Evolutionary conservation across 306 rosid genomes (phyloP), one percentile per base, ranked within the genome.

Genomic region (Vicia faba): DNA sequence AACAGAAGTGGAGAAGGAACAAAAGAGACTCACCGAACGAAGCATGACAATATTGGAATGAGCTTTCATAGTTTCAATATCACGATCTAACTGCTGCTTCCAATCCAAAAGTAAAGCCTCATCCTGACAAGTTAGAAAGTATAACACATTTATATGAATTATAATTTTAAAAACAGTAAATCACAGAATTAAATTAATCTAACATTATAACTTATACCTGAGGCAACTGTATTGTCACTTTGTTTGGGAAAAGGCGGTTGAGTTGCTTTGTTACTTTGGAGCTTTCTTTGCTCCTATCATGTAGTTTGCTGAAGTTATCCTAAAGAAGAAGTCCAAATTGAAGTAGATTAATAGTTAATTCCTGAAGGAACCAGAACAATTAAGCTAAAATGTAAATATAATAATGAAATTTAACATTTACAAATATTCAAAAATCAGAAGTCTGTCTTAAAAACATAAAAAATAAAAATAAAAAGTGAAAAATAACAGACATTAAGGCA

Each of bases 21-120:
- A 28, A 71, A 70, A 44, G 54, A 45, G 18, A 82, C 98, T 86
- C 84, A 93, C 98, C 7, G 77, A 5, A n/a, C 84, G 83, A 64
- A 93, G 83, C 86, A 81, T 82, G 69, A 72, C 81, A 63, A 90
- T 63, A 75, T 93, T 93, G 58, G 97, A 77, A 63, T 83, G 83
- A 43, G 91, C 88, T 82, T 93, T 93, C 84, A 88, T 71, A 26
- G 91, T 93, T 83, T 93, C 97, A 63, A 83, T 69, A 49, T 93
- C 98, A 10, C 86, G 84, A 61, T 93, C 96, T 83, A 93, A 79
- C 73, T 71, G 91, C 78, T 80, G 88, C 87, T 93, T 89, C 98
- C 95, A 93, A 64, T 88, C 95, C 12, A 78, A 84, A 71, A 93
- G 98, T 49, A 86, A 44, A 58, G 77, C 64, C 73, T 93, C 96